Base-by-base conservation (phyloP, 495 filamentous ascomycete species). In the Penicillium lividum region DNA sequence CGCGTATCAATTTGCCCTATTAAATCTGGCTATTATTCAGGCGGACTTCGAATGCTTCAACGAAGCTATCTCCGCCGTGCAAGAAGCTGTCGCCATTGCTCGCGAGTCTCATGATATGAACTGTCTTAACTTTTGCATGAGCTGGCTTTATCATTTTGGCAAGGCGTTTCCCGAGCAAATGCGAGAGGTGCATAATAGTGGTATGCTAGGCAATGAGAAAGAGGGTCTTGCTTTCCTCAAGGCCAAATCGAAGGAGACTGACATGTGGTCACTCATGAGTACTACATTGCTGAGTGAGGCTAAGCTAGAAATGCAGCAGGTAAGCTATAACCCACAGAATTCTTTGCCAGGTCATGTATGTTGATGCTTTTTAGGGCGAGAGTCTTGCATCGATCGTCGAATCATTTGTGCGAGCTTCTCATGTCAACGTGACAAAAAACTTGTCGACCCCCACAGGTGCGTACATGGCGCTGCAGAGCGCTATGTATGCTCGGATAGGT, bases 1-100 rank as follows among this genome's bases (percentile, higher is more conserved):
- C n/a, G 92, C 92, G 61, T 98, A 98, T 68, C 94, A 97, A 64
- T 98, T 97, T 68, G 95, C 95, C 11, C 77, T 97, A n/a, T 83
- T 98, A 60, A 97, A 96, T 67, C 80, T 96, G 27, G 93, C 91
- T 11, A 90, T 97, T 47, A 82, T 98, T 11, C 93, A 98, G 64
- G 91, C 93, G 3, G 95, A 98, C 72, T 98, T 97, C 74, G 93
- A 92, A 36, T 96, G 91, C 58, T 89, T 91, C 70, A 80, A 82
- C 42, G 94, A 98, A 75, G 92, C 93, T n/a, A 83, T 97, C 16
- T 86, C 89, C 7, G 91, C 92, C 3, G 95, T 98, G 86, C 83
- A 92, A 58, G 94, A 98, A 70, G 91, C 92, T 3, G 90, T 98
- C 13, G 86, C 91, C 0, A 93, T 91, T 30, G 94, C 94, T 0